Percentiles rank a stretch among this genome's conserved stretches.
phyloP scores from a whole-genome alignment of 371 early-diverging fungal species.

The Apophysomyces trapeziformis region DNA sequence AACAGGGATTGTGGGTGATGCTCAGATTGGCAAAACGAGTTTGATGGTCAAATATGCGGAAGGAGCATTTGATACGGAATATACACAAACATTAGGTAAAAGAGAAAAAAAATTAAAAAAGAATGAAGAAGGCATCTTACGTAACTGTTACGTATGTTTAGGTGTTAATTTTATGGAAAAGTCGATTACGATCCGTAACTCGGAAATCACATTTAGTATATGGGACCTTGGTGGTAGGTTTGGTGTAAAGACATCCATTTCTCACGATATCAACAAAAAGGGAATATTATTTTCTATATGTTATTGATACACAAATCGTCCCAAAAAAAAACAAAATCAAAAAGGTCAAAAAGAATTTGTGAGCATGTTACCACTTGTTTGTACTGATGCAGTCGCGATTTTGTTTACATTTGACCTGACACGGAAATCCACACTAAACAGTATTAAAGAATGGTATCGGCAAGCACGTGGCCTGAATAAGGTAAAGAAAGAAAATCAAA shows the following conservation, averaged over 20 bases:
- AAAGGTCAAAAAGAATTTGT: constrained; percentile 94
- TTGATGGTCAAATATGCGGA: constrained; percentile 99
- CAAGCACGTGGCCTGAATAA: constrained; percentile 96
- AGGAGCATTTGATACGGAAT: constrained; percentile 94
- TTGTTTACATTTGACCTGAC: constrained; percentile 97
- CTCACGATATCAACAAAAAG: background rate
- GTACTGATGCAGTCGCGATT: constrained; percentile 94
- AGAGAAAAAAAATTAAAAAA: background rate
- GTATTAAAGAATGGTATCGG: constrained; percentile 95
- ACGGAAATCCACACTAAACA: constrained; percentile 89
- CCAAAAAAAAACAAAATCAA: background rate
- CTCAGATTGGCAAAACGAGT: constrained; percentile 98
- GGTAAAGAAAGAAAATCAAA: constrained; percentile 39
- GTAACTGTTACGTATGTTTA: constrained; percentile 17
- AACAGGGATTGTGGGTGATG: constrained; percentile 98
- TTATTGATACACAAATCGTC: background rate
- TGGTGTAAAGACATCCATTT: constrained; percentile 15
- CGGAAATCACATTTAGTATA: constrained; percentile 96
- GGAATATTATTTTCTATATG: constrained; percentile 15
- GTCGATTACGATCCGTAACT: constrained; percentile 87
- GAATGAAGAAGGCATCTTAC: too few relatives aligned
- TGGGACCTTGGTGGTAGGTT: constrained; percentile 97
- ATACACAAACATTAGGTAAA: constrained; percentile 94
- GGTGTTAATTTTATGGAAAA: constrained; percentile 99
- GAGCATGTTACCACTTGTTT: constrained; percentile 96